A percentile compares a stretch with the other conserved stretches of the same genome.
Conservation (phyloP, 371 early-diverging fungal genomes). For the Mucor saturninus region DNA sequence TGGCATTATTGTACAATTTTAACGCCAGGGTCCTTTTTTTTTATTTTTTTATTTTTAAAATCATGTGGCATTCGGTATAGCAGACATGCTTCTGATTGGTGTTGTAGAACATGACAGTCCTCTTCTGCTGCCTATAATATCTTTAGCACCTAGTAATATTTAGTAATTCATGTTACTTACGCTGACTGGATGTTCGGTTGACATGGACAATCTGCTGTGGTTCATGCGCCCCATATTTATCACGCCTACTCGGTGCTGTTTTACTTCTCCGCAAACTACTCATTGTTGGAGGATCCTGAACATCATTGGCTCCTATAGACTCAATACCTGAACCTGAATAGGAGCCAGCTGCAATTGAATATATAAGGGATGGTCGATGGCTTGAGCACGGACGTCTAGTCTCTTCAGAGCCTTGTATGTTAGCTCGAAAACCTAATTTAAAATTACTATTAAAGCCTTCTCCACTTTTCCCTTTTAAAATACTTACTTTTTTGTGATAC, state of each 20-base stretch:
- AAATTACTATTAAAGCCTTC: neutral
- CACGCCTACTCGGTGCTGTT: constrained; percentile 18
- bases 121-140: constrained; percentile 1
- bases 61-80: constrained; percentile 4
- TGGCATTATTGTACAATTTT: neutral
- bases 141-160: neutral
- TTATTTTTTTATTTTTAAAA: neutral
- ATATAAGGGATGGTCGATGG: constrained; percentile 19
- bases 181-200: constrained; percentile 38
- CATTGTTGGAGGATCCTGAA: neutral
- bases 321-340: constrained; percentile 22
- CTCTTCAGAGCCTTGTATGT: neutral
- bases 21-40: neutral
- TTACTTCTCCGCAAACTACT: constrained; percentile 19
- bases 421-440: constrained; percentile 5
- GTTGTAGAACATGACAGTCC: neutral
- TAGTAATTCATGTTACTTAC: constrained; percentile 3
- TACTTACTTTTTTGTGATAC: constrained; percentile 13
- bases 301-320: neutral
- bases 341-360: constrained; percentile 30
- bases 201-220: constrained; percentile 27
- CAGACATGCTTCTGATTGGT: neutral
- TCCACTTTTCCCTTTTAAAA: neutral
- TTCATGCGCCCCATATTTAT: constrained; percentile 27
- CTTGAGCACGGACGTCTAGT: constrained; percentile 4